Percentiles rank a stretch among this genome's conserved stretches.
These are phyloP conservation scores for Lentinula guzmanii DNA, from an alignment of 768 basidiomycete genomes.

Conservation along the genomic window DNA sequence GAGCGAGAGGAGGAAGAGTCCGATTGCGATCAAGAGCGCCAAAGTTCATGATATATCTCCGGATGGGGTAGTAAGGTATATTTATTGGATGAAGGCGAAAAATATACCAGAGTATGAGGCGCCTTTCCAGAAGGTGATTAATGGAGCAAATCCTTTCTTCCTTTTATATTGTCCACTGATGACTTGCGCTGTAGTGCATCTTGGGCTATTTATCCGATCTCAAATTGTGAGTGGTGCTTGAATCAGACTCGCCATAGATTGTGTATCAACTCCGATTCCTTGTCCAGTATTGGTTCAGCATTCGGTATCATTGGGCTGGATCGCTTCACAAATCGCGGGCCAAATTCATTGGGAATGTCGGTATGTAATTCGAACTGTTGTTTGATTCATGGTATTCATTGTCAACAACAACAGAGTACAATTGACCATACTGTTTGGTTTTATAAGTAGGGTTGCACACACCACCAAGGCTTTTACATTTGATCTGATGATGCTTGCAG, in stretches of 20 bases:
- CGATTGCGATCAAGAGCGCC: conserved; percentile 59
- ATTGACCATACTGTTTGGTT: conserved; percentile 79
- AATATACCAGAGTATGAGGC: conserved; percentile 60
- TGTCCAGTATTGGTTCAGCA: conserved; percentile 49
- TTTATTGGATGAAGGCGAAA: conserved; percentile 80
- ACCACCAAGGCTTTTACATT: neutral
- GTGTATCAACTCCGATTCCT: conserved; percentile 8
- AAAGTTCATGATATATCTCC: conserved; percentile 31
- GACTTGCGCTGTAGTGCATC: conserved; percentile 49
- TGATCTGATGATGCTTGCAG: conserved; percentile 26
- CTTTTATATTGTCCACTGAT: neutral
- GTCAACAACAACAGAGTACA: conserved; percentile 42
- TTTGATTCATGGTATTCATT: neutral
- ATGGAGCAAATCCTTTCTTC: neutral
- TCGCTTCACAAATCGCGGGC: conserved; percentile 35
- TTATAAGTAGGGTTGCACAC: conserved; percentile 44
- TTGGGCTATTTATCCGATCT: conserved; percentile 76
- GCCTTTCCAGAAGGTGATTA: conserved; percentile 67
- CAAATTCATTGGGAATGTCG: conserved; percentile 52
- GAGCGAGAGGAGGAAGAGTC: conserved; percentile 64
- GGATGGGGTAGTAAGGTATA: conserved; percentile 45
- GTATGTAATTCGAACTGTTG: conserved; percentile 30
- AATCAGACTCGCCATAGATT: neutral
- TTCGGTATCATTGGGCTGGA: conserved; percentile 49
- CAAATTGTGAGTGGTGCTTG: conserved; percentile 50